Evolutionary conservation across 306 rosid species (phyloP), one percentile per base, ranked within the genome.

Genomic region (Elaeagnus macrophylla): DNA sequence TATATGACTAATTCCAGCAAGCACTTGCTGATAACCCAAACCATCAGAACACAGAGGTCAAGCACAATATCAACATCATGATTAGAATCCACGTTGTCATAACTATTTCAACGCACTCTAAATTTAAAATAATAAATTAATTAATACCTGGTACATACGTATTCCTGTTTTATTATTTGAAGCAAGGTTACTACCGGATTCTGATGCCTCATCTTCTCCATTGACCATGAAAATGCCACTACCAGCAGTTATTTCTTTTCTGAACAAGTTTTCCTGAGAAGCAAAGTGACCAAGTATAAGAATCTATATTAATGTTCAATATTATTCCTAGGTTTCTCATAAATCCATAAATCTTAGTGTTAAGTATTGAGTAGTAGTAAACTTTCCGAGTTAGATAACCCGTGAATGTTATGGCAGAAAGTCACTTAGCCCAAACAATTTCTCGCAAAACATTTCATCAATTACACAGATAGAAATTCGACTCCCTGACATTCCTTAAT

Each of bases 161-260:
- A 91, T 43, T 71, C 95, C 99, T 0, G 93, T 84, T 74, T 75
- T 67, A 62, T 39, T 85, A 75, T 66, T 79, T 17, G 74, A 64
- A 10, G 80, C 15, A 42, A 78, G 69, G 56, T 77, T 75, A 39
- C 73, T 72, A 57, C 76, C 91, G 58, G 80, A 58, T 67, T 91
- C 95, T 14, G 56, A 14, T 12, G 64, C 59, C 7, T 91, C 95
- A 51, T 67, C 56, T 63, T 81, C 96, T 54, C 73, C 94, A 12
- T 79, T 73, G 39, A 62, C 76, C 20, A 71, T 80, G 57, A 91
- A 91, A 61, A 91, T 91, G 55, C 99, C 99, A 67, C 99, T 91
- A 32, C 99, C 99, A 56, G 99, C 99, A 56, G 99, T 87, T 68
- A 91, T 91, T 83, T 91, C 99, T 77, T 87, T 47, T 83, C 93